Evolutionary conservation across 2,329 filamentous ascomycete genomes (phyloP).

Genomic region (Neonectria coccinea): DNA sequence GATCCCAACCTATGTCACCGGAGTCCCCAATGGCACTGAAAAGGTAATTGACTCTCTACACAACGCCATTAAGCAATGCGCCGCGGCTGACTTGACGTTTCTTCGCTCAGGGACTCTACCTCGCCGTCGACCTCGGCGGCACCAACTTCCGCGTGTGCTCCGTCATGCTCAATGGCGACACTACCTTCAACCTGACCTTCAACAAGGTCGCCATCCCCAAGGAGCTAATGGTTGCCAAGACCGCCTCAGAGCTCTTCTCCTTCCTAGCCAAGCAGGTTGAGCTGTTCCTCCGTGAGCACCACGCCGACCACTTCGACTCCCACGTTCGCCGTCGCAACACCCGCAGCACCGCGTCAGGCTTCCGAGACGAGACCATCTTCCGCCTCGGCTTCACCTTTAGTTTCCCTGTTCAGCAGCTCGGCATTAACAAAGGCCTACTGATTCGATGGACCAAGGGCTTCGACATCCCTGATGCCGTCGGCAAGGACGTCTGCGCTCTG

Average conservation of each 20-base stretch:
- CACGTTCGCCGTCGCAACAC: constrained; percentile 74
- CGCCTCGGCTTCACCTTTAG: constrained; percentile 98
- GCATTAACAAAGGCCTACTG: constrained; percentile 93
- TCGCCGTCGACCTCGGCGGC: constrained; percentile 96
- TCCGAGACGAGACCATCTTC: constrained; percentile 82
- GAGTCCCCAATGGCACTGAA: constrained; percentile 95
- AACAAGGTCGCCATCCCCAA: constrained; percentile 92
- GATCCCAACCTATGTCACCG: constrained; percentile 97
- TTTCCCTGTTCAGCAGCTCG: constrained; percentile 93
- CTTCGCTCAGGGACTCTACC: constrained; percentile 81
- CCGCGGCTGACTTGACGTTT: constrained; percentile 22
- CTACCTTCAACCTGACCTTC: constrained; percentile 92
- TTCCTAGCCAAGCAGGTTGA: constrained; percentile 96
- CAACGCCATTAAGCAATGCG: not conserved
- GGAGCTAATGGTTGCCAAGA: constrained; percentile 90
- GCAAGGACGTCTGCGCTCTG: constrained; percentile 92
- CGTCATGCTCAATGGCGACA: constrained; percentile 91
- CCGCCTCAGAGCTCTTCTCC: constrained; percentile 85
- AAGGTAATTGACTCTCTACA: constrained; percentile 70
- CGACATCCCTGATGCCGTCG: constrained; percentile 93
- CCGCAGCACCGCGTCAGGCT: constrained; percentile 68
- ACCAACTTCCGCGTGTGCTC: constrained; percentile 99
- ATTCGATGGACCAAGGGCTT: constrained; percentile 99
- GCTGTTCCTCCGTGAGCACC: constrained; percentile 85
- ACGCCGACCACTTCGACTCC: constrained; percentile 85